phyloP scores from a whole-genome alignment of 2,329 filamentous ascomycete genomes.

The Pseudogymnoascus sp. region DNA sequence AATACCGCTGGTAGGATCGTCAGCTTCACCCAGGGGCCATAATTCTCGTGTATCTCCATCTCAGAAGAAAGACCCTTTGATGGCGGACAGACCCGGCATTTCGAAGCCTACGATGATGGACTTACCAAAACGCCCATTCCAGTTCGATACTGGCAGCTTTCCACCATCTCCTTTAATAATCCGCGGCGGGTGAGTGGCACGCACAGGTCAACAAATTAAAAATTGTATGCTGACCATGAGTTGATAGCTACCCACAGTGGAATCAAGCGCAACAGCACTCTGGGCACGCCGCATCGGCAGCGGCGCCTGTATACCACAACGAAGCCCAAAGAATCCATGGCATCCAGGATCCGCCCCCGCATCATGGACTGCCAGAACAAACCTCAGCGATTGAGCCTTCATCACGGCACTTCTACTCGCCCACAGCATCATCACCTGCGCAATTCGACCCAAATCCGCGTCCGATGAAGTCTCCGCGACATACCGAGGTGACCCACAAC shows the following conservation, averaged over 20 bases:
- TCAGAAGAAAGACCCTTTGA: constrained; percentile 2
- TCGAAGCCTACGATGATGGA: constrained; percentile 22
- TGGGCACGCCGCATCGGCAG: constrained; percentile 16
- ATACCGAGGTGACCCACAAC: constrained; percentile 9
- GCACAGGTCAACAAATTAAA: not conserved
- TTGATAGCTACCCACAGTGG: constrained; percentile 20
- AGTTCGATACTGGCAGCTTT: constrained; percentile 25
- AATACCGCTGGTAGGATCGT: constrained; percentile 54
- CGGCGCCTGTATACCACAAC: constrained; percentile 12
- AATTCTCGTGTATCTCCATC: constrained; percentile 14
- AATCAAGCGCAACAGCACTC: constrained; percentile 19
- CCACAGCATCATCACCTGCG: not conserved
- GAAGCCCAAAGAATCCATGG: constrained; percentile 12
- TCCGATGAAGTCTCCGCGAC: constrained; percentile 26
- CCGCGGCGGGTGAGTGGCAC: constrained; percentile 23
- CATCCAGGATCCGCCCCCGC: not conserved
- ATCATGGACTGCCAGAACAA: not conserved
- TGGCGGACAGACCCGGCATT: constrained; percentile 12
- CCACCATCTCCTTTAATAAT: constrained; percentile 22
- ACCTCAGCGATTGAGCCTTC: not conserved
- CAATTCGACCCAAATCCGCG: constrained; percentile 24
- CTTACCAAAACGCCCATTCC: constrained; percentile 25
- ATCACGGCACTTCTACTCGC: constrained; percentile 3
- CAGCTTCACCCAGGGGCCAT: constrained; percentile 27
- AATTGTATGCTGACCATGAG: not conserved